Conservation (phyloP, 129 eudicot species). For the Mikania micrantha region DNA sequence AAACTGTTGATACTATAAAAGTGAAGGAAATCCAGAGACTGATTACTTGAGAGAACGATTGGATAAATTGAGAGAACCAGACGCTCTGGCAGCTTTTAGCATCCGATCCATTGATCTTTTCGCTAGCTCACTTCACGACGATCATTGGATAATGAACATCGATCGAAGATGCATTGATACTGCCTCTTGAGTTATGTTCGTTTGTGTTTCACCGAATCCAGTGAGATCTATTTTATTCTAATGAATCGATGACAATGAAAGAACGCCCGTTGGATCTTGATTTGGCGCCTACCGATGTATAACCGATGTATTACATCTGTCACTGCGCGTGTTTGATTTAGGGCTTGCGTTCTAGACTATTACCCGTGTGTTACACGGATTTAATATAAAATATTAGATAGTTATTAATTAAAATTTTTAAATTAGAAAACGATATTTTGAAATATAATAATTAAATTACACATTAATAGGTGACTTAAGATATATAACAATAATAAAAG, state of each 20-base stretch:
- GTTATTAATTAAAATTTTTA: too few species aligned
- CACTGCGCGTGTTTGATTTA: neutral
- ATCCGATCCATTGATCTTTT: constrained; percentile 64
- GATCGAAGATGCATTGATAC: constrained; percentile 16
- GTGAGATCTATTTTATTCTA: neutral
- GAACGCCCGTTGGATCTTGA: constrained; percentile 2
- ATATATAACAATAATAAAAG: too few species aligned
- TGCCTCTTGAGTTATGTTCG: neutral
- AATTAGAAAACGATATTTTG: too few species aligned
- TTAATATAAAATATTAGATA: too few species aligned
- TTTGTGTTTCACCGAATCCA: neutral
- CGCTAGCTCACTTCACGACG: constrained; percentile 1
- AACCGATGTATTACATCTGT: neutral
- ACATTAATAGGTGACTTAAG: too few species aligned
- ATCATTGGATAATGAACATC: neutral
- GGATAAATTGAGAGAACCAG: constrained; percentile 93
- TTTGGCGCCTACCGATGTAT: constrained; percentile 8
- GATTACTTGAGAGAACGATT: constrained; percentile 82
- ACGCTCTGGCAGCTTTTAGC: constrained; percentile 79
- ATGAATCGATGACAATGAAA: neutral
- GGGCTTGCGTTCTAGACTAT: neutral
- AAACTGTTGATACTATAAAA: neutral
- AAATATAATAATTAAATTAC: too few species aligned
- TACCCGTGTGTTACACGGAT: too few species aligned
- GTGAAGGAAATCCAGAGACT: neutral